Evolutionary conservation across 2,329 filamentous ascomycete species (phyloP).

Genomic region (Aureobasidium sp.): DNA sequence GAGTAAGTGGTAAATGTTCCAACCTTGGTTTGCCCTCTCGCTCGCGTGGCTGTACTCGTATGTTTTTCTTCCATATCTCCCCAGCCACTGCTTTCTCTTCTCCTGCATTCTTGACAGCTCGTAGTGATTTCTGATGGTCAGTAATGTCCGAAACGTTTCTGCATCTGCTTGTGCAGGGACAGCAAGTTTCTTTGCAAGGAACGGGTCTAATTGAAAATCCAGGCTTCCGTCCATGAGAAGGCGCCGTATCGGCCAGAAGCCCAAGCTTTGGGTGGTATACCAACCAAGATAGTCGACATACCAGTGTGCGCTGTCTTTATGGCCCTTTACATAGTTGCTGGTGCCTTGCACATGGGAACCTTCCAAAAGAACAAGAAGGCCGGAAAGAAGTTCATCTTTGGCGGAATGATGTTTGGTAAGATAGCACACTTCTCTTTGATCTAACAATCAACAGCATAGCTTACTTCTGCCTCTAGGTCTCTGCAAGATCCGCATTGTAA

Average conservation of each 20-base stretch:
- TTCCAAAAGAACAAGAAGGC: constrained; percentile 44
- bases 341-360: constrained; percentile 50
- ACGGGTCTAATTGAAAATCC: neutral
- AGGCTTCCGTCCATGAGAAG: neutral
- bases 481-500: constrained; percentile 41
- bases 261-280: constrained; percentile 50
- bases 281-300: constrained; percentile 51
- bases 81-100: neutral
- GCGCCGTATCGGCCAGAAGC: constrained; percentile 18
- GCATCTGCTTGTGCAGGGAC: neutral
- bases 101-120: neutral
- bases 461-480: constrained; percentile 38
- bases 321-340: constrained; percentile 47
- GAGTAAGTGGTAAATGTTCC: neutral
- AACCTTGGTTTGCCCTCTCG: neutral
- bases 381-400: constrained; percentile 53
- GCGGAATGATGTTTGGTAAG: constrained; percentile 43
- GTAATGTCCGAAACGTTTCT: neutral
- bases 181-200: neutral
- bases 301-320: constrained; percentile 59
- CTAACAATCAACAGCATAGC: constrained; percentile 47
- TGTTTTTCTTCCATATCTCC: neutral
- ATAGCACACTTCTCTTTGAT: constrained; percentile 22
- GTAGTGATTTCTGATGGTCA: neutral
- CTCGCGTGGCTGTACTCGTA: neutral